Percentiles rank a stretch among this genome's conserved stretches.
phyloP scores from a whole-genome alignment of 768 basidiomycete genomes.

The Punctularia strigosozonata region DNA sequence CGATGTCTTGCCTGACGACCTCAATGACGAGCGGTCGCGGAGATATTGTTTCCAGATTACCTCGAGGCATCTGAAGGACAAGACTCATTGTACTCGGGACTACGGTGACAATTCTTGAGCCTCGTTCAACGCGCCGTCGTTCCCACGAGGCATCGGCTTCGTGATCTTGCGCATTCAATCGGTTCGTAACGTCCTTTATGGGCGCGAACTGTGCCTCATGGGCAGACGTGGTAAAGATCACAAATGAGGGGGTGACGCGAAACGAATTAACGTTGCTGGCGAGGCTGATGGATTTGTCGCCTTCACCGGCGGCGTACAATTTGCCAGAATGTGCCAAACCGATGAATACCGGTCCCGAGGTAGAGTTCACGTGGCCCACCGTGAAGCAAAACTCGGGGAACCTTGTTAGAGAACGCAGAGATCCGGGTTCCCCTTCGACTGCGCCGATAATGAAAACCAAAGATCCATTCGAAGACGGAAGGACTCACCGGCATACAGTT shows the following conservation, averaged over 20 bases:
- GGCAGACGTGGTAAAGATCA: slow-evolving; percentile 75
- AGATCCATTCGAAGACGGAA: background rate
- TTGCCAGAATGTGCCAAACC: slow-evolving; percentile 60
- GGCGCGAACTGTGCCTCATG: slow-evolving; percentile 77
- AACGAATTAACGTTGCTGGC: slow-evolving; percentile 61
- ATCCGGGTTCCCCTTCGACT: slow-evolving; percentile 13
- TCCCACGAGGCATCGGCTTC: slow-evolving; percentile 34
- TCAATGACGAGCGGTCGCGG: slow-evolving; percentile 86
- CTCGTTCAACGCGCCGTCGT: slow-evolving; percentile 76
- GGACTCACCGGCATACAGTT: slow-evolving; percentile 23
- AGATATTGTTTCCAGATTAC: slow-evolving; percentile 92
- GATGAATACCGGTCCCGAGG: slow-evolving; percentile 30
- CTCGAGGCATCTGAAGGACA: slow-evolving; percentile 94
- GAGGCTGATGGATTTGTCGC: slow-evolving; percentile 21
- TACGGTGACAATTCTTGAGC: slow-evolving; percentile 78
- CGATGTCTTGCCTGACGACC: slow-evolving; percentile 66
- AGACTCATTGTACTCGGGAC: slow-evolving; percentile 83
- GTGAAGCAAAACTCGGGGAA: slow-evolving; percentile 56
- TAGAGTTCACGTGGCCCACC: slow-evolving; percentile 19
- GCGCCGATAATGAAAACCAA: background rate
- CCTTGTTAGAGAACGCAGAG: slow-evolving; percentile 15
- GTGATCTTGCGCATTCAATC: slow-evolving; percentile 5
- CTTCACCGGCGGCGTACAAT: slow-evolving; percentile 35
- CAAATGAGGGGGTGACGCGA: slow-evolving; percentile 56
- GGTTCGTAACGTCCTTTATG: slow-evolving; percentile 19